Evolutionary conservation across 805 yeast genomes (phyloP).

Genomic region (Candida odintsovae): DNA sequence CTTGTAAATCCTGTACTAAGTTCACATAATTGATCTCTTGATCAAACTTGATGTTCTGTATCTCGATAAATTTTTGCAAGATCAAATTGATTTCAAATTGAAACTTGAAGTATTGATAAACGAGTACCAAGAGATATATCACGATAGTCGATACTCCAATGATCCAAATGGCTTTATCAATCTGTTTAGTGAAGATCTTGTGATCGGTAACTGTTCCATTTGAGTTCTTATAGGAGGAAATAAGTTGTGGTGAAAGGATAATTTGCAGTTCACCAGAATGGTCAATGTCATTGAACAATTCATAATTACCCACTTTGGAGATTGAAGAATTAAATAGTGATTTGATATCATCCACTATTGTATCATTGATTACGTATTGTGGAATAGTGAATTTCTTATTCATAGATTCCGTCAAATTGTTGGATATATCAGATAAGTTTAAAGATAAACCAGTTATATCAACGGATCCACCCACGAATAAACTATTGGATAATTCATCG

Average conservation of each 20-base stretch:
- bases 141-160: background rate
- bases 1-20: background rate
- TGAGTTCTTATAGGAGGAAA: background rate
- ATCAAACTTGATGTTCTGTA: background rate
- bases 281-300: background rate
- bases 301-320: background rate
- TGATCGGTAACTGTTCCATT: background rate
- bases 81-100: conserved; percentile 2
- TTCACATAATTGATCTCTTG: conserved; percentile 2
- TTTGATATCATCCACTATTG: background rate
- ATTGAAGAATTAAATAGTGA: background rate
- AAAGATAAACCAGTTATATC: background rate
- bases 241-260: background rate
- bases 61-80: background rate
- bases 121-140: background rate
- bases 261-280: background rate
- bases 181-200: background rate
- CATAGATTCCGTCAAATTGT: background rate
- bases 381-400: background rate
- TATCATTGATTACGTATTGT: background rate
- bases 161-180: background rate
- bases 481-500: background rate
- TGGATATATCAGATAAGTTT: background rate
- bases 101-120: conserved; percentile 7
- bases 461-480: conserved; percentile 1